Evolutionary conservation across 2,329 filamentous ascomycete species (phyloP).

Genomic region (Drechslerella dactyloides): DNA sequence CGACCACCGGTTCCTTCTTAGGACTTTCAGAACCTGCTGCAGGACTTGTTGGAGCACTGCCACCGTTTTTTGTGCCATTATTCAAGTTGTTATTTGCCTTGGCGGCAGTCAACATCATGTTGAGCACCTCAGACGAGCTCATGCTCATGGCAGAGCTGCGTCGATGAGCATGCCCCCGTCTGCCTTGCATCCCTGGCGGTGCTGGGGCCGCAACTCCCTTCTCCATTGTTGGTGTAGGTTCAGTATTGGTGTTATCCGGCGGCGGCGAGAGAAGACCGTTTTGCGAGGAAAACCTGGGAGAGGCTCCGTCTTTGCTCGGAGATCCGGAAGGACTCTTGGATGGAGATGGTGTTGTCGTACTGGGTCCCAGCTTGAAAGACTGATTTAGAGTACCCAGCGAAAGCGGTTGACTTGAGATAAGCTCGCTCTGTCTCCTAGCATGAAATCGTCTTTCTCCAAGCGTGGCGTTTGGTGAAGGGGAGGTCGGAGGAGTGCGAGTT

Average conservation of each 20-base stretch:
- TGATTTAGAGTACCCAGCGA: conserved; percentile 41
- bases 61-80: conserved; percentile 24
- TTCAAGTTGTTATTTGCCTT: conserved; percentile 44
- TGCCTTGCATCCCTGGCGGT: conserved; percentile 39
- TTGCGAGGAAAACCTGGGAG: conserved; percentile 36
- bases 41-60: conserved; percentile 46
- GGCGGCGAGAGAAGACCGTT: conserved; percentile 48
- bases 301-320: conserved; percentile 31
- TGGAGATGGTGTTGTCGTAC: conserved; percentile 15
- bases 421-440: conserved; percentile 43
- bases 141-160: conserved; percentile 50
- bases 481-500: conserved; percentile 35
- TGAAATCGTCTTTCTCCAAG: conserved; percentile 42
- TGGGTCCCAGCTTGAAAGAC: conserved; percentile 44
- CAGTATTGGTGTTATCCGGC: conserved; percentile 21
- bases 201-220: conserved; percentile 40
- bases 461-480: conserved; percentile 33
- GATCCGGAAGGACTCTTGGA: conserved; percentile 28
- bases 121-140: conserved; percentile 44
- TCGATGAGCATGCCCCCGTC: conserved; percentile 48
- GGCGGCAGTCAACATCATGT: conserved; percentile 49
- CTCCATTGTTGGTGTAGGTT: conserved; percentile 23
- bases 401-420: conserved; percentile 29
- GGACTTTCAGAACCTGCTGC: conserved; percentile 26
- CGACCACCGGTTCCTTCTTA: conserved; percentile 32